Conservation (phyloP, 371 early-diverging fungal genomes). For the Zychaea mexicana region DNA sequence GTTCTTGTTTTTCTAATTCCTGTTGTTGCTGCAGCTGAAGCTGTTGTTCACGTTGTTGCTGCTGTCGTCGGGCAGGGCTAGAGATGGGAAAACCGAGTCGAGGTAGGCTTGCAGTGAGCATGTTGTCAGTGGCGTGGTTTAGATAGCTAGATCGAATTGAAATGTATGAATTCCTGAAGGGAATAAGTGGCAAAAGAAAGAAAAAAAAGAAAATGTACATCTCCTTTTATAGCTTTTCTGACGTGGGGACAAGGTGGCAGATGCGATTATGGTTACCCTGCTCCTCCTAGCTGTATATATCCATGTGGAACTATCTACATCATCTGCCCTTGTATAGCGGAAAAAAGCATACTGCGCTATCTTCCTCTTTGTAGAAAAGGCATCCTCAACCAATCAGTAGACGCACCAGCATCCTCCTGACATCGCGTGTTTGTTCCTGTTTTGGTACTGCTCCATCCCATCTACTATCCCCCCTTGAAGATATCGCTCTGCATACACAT, state of each 20-base stretch:
- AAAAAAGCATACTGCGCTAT: too few relatives aligned
- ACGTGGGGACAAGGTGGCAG: too few relatives aligned
- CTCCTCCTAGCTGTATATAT: too few relatives aligned
- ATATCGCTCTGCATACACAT: not conserved
- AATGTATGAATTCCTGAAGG: not conserved
- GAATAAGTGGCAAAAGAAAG: not conserved
- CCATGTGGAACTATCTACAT: too few relatives aligned
- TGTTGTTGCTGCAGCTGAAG: not conserved
- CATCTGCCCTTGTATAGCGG: too few relatives aligned
- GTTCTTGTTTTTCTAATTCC: not conserved
- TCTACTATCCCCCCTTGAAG: not conserved
- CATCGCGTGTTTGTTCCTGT: slow-evolving; percentile 14
- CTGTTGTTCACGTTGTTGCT: not conserved
- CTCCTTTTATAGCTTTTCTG: too few relatives aligned
- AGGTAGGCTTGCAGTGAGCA: slow-evolving; percentile 1
- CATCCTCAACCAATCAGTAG: not conserved
- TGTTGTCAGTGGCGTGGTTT: too few relatives aligned
- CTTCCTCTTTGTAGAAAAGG: too few relatives aligned
- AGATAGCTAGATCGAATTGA: too few relatives aligned
- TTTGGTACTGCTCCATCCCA: not conserved
- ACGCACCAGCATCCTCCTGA: slow-evolving; percentile 7
- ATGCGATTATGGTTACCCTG: too few relatives aligned
- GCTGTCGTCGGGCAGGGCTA: not conserved
- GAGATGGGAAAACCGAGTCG: not conserved
- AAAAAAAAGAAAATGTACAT: too few relatives aligned